These are phyloP conservation scores for Saturnispora besseyi DNA, from an alignment of 805 yeast species.

Conservation along the genomic window DNA sequence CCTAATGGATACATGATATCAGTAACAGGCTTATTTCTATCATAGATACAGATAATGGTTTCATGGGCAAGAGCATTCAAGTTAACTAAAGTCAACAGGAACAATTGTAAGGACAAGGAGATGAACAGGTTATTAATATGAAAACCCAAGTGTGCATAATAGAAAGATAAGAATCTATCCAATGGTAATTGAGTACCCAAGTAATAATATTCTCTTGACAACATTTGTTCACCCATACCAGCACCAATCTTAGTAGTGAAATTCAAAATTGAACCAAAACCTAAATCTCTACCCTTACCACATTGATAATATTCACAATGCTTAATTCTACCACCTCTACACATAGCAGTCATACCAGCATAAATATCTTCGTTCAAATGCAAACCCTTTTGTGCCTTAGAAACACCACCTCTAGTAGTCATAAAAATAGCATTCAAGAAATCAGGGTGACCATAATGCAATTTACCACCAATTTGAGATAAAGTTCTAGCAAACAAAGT, in stretches of 20 bases:
- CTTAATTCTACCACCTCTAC: constrained; percentile 82
- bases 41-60: constrained; percentile 57
- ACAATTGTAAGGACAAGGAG: constrained; percentile 64
- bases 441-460: constrained; percentile 88
- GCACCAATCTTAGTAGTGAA: constrained; percentile 87
- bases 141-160: constrained; percentile 83
- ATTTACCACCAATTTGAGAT: constrained; percentile 77
- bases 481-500: constrained; percentile 76
- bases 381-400: constrained; percentile 79
- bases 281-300: constrained; percentile 87
- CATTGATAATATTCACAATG: constrained; percentile 84
- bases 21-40: constrained; percentile 56
- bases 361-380: constrained; percentile 83
- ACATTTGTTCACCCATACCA: constrained; percentile 88
- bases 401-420: constrained; percentile 84
- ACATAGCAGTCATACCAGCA: constrained; percentile 77
- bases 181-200: constrained; percentile 73
- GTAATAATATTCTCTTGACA: constrained; percentile 75
- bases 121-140: constrained; percentile 75
- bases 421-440: constrained; percentile 65
- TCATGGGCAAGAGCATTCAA: constrained; percentile 68
- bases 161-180: constrained; percentile 74
- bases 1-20: constrained; percentile 60
- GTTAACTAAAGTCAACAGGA: constrained; percentile 61
- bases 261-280: constrained; percentile 77